Base-by-base conservation (phyloP, 345 rosid genomes). In the Rhodamnia rubescens region DNA sequence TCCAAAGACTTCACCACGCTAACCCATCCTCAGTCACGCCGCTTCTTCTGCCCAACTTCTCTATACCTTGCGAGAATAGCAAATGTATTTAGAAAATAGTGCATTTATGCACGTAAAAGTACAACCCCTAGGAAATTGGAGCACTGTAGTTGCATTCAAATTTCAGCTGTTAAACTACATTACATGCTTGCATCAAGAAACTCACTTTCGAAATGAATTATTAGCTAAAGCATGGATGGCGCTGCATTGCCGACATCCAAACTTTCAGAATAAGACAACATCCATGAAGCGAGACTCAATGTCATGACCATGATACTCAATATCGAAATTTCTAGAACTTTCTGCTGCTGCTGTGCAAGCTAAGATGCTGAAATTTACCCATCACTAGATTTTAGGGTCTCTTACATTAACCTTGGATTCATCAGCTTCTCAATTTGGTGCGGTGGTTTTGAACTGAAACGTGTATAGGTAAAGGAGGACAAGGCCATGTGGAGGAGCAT, bases 51-150 rank as follows among this genome's bases (percentile, higher is more conserved):
- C 84, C 20, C 51, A 5, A 89, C 88, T 87, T 83, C 87, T 92
- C 93, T 92, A 90, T 58, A 83, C 93, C 94, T 92, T 91, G 90
- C 91, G 92, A 78, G 89, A 83, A 88, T 26, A 75, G 86, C 53
- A 50, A 83, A 86, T 44, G 81, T 53, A 16, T 85, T 53, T 58
- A 85, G 64, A 83, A 42, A 44, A n/a, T 22, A 21, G 22, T 69
- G 36, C 8, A 57, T 42, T 53, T 52, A 52, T 29, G 47, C 55
- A 53, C n/a, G 56, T 50, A 22, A 81, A 52, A n/a, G 54, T 5
- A 50, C 78, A 27, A 11, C 26, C 84, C 53, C 56, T 49, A 52
- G 56, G 29, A 20, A 47, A 80, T 47, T 24, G 8, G 47, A 82
- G 47, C 78, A 52, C 22, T 27, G 56, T 16, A 50, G 55, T 82